phyloP scores from a whole-genome alignment of 2,329 filamentous ascomycete species.

The Claviceps paspali region DNA sequence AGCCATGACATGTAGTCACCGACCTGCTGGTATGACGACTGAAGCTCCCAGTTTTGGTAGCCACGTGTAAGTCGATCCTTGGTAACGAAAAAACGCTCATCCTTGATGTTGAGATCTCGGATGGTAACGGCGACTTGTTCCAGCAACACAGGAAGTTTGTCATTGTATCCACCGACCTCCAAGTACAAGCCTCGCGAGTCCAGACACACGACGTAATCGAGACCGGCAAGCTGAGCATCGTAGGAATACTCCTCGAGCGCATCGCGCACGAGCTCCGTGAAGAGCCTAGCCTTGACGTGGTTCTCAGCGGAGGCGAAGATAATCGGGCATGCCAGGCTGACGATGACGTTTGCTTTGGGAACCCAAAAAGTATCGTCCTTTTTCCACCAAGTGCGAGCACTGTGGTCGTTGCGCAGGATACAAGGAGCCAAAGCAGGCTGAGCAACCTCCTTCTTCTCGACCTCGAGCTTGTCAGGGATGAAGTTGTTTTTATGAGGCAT shows the following conservation, averaged over 20 bases:
- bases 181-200: conserved; percentile 62
- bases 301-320: conserved; percentile 68
- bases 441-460: conserved; percentile 83
- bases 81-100: conserved; percentile 82
- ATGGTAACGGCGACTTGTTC: conserved; percentile 79
- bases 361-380: conserved; percentile 99
- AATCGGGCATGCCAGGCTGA: conserved; percentile 66
- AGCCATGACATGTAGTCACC: conserved; percentile 72
- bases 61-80: conserved; percentile 67
- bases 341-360: conserved; percentile 75
- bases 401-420: conserved; percentile 70
- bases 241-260: conserved; percentile 88
- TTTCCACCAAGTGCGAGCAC: conserved; percentile 85
- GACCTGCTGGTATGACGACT: conserved; percentile 81
- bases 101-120: conserved; percentile 66
- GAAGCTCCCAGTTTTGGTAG: conserved; percentile 75
- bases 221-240: conserved; percentile 81
- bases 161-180: conserved; percentile 80
- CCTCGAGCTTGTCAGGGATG: conserved; percentile 81
- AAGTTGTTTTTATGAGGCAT: conserved; percentile 92
- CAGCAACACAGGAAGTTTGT: conserved; percentile 80
- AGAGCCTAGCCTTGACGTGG: conserved; percentile 62
- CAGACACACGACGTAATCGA: conserved; percentile 66
- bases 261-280: conserved; percentile 75
- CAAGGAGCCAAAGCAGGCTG: conserved; percentile 60